phyloP scores from a whole-genome alignment of 2,329 filamentous ascomycete genomes.

The Pseudogymnoascus verrucosus region DNA sequence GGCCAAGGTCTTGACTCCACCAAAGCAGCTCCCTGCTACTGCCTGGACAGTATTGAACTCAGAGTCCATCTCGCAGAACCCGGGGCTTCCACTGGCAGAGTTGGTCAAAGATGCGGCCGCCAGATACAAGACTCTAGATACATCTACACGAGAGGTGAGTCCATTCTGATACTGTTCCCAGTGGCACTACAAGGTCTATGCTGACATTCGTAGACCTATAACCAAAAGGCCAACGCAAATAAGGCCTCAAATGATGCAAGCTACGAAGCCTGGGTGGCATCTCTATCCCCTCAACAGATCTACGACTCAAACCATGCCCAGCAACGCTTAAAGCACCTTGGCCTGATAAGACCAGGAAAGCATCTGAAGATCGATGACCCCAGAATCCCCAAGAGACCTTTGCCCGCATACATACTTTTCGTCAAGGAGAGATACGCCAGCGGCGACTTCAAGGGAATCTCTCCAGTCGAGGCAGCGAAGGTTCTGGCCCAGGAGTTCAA shows the following conservation, averaged over 20 bases:
- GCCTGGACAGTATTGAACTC: constrained; percentile 18
- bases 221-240: constrained; percentile 41
- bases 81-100: constrained; percentile 8
- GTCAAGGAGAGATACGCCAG: constrained; percentile 33
- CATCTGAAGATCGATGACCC: constrained; percentile 41
- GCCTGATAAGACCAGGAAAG: constrained; percentile 11
- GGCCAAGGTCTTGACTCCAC: constrained; percentile 18
- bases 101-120: constrained; percentile 14
- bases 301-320: constrained; percentile 52
- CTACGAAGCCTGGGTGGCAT: constrained; percentile 46
- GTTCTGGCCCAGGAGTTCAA: constrained; percentile 41
- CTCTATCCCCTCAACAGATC: constrained; percentile 49
- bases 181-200: constrained; percentile 14
- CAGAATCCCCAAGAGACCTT: constrained; percentile 39
- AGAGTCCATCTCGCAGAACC: not conserved
- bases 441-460: constrained; percentile 44
- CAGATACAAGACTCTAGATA: constrained; percentile 28
- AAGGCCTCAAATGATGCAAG: constrained; percentile 35
- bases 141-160: constrained; percentile 31
- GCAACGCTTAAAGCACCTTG: constrained; percentile 16
- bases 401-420: constrained; percentile 37
- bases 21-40: constrained; percentile 28
- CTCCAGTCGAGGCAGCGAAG: constrained; percentile 30
- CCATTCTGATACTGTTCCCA: constrained; percentile 14
- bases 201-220: constrained; percentile 38